Evolutionary conservation across 352 stramenopile genomes (phyloP).

Genomic region (Phytophthora cryptogea): DNA sequence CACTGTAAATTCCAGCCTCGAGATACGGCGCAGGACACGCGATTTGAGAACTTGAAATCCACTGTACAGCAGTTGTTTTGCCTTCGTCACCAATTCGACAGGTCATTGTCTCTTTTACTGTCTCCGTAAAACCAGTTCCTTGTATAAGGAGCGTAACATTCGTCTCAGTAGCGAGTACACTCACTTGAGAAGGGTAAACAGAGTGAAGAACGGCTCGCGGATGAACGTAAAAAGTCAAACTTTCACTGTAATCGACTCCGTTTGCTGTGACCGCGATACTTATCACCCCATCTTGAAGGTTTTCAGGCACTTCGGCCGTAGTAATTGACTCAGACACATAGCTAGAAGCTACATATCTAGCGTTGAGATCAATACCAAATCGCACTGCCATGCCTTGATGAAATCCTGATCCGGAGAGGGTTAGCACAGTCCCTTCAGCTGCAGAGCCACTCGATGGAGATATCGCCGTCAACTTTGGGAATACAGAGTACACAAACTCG

Average conservation of each 20-base stretch:
- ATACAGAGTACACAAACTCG: constrained; percentile 34
- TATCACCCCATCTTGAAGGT: constrained; percentile 20
- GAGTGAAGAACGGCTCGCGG: constrained; percentile 23
- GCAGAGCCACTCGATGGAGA: constrained; percentile 22
- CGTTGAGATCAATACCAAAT: constrained; percentile 24
- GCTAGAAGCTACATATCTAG: constrained; percentile 9
- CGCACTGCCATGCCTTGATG: constrained; percentile 26
- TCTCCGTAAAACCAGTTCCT: constrained; percentile 36
- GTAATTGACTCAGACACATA: constrained; percentile 26
- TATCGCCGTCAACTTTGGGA: constrained; percentile 24
- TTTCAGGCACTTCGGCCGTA: constrained; percentile 22
- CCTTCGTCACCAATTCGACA: constrained; percentile 39
- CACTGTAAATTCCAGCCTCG: constrained; percentile 39
- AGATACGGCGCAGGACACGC: constrained; percentile 36
- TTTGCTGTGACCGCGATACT: constrained; percentile 38
- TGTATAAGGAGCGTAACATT: constrained; percentile 24
- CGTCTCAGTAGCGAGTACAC: not conserved
- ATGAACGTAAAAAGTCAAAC: constrained; percentile 37
- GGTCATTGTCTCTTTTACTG: constrained; percentile 22
- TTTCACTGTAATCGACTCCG: constrained; percentile 38
- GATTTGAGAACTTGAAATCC: constrained; percentile 41
- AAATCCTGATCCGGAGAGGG: constrained; percentile 34
- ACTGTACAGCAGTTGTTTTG: constrained; percentile 9
- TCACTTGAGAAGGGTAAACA: constrained; percentile 36
- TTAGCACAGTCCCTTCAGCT: constrained; percentile 31